Base-by-base conservation (phyloP, 495 filamentous ascomycete genomes). In the Xylaria flabelliformis region DNA sequence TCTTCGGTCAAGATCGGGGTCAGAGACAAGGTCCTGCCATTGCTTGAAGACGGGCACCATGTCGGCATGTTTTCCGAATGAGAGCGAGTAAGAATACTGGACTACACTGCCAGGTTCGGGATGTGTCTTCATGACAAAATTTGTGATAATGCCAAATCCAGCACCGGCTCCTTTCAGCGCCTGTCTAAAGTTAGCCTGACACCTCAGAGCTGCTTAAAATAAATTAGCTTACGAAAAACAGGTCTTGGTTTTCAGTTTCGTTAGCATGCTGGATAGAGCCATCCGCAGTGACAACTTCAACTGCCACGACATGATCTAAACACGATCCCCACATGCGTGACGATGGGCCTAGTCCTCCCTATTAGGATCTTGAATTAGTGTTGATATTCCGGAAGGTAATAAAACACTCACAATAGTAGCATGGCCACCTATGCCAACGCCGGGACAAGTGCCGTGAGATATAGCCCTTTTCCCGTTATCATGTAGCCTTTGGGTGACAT, bases 341-440 rank as follows among this genome's bases (percentile, higher is more conserved):
- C 71, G 83, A 83, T 24, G 86, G 85, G 0, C 87, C 87, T 0
- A 88, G 76, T 24, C 87, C 87, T 56, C 86, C 83, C 83, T 85
- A 69, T 6, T 7, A n/a, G 10, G 10, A 19, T 36, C 48, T 32
- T 12, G 58, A 24, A 68, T 77, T 26, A 79, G 74, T 44, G 6
- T 29, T 64, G 15, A 46, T 48, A 24, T 8, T 4, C 4, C 2
- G 21, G 1, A 8, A 29, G 42, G 10, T 21, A 12, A 46, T 26
- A 29, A 3, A 50, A 34, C 8, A 70, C 79, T 72, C 73, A 84
- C 87, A 73, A 88, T 87, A 13, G 90, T 90, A 62, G 88, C 85
- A 77, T 95, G 93, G 6, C 93, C 93, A 29, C 90, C 91, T 26
- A 91, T 86, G 19, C 93, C 93, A n/a, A 86, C 82, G 6, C 81